Evolutionary conservation across 306 rosid genomes (phyloP).

Genomic region (Prunus armeniaca): DNA sequence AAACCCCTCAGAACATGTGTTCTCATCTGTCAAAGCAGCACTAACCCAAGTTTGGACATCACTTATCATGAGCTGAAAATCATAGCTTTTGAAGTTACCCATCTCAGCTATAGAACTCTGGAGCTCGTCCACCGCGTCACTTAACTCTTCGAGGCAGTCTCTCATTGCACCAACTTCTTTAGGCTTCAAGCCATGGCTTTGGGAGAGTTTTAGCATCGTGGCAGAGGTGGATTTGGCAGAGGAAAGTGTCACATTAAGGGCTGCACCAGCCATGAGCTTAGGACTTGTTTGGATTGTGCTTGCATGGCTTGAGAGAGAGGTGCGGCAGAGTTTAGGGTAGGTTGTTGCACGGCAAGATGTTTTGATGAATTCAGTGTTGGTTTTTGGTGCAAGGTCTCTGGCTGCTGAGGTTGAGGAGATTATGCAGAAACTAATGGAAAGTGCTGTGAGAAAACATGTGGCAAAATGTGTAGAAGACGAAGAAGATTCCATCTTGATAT

Average conservation of each 20-base stretch:
- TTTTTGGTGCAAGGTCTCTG: slow-evolving; percentile 19
- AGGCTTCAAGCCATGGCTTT: slow-evolving; percentile 32
- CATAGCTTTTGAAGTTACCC: slow-evolving; percentile 21
- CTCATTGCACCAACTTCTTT: slow-evolving; percentile 52
- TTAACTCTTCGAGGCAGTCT: slow-evolving; percentile 67
- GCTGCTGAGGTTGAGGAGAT: slow-evolving; percentile 17
- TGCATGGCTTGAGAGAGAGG: slow-evolving; percentile 60
- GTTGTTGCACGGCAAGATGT: slow-evolving; percentile 61
- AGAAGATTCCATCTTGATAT: slow-evolving; percentile 28
- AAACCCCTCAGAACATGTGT: slow-evolving; percentile 67
- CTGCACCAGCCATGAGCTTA: slow-evolving; percentile 42
- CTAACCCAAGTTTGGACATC: slow-evolving; percentile 81
- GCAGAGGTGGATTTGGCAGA: slow-evolving; percentile 42
- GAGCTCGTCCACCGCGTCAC: slow-evolving; percentile 55
- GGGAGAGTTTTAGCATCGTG: slow-evolving; percentile 32
- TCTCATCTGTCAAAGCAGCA: slow-evolving; percentile 70
- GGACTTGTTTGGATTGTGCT: slow-evolving; percentile 49
- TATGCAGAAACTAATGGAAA: slow-evolving; percentile 5
- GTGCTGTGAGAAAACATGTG: slow-evolving; percentile 17
- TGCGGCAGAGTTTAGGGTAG: slow-evolving; percentile 62
- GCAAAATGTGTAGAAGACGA: slow-evolving; percentile 21
- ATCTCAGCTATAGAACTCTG: slow-evolving; percentile 50
- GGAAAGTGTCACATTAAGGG: slow-evolving; percentile 58
- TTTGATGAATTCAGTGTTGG: slow-evolving; percentile 52
- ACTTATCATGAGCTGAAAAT: slow-evolving; percentile 38